phyloP scores from a whole-genome alignment of 2,329 filamentous ascomycete species.

The Ilyonectria destructans region DNA sequence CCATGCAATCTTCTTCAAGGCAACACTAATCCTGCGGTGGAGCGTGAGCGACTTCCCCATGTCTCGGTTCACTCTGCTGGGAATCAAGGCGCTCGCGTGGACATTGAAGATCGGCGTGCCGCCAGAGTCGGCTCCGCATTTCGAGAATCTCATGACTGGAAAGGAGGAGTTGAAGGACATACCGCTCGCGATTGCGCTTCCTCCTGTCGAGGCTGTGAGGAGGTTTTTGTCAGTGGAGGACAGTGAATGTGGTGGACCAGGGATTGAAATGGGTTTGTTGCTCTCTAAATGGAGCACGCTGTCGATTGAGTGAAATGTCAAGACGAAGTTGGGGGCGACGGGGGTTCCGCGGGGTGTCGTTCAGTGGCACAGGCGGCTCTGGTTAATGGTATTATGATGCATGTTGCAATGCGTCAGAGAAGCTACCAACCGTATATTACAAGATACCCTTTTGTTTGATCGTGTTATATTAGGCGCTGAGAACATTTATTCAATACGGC shows the following conservation, averaged over 20 bases:
- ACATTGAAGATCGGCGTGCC: slow-evolving; percentile 31
- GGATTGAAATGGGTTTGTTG: slow-evolving; percentile 29
- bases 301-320: slow-evolving; percentile 17
- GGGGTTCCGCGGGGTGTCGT: background rate
- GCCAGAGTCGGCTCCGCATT: slow-evolving; percentile 18
- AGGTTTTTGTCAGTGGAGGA: slow-evolving; percentile 16
- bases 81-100: slow-evolving; percentile 38
- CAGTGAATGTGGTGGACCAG: background rate
- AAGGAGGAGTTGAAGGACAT: slow-evolving; percentile 32
- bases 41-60: slow-evolving; percentile 32
- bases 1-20: slow-evolving; percentile 30
- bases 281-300: slow-evolving; percentile 32
- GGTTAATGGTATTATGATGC: no score
- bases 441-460: no score
- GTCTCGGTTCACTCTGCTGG: slow-evolving; percentile 33
- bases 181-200: slow-evolving; percentile 37
- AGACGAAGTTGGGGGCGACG: background rate
- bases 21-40: slow-evolving; percentile 24
- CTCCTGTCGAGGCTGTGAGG: slow-evolving; percentile 31
- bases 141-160: slow-evolving; percentile 23
- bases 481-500: no score
- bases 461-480: no score
- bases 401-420: no score
- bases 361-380: no score
- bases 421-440: no score